Conservation (phyloP, 1,284 basidiomycete genomes). For the Mycena sp. region DNA sequence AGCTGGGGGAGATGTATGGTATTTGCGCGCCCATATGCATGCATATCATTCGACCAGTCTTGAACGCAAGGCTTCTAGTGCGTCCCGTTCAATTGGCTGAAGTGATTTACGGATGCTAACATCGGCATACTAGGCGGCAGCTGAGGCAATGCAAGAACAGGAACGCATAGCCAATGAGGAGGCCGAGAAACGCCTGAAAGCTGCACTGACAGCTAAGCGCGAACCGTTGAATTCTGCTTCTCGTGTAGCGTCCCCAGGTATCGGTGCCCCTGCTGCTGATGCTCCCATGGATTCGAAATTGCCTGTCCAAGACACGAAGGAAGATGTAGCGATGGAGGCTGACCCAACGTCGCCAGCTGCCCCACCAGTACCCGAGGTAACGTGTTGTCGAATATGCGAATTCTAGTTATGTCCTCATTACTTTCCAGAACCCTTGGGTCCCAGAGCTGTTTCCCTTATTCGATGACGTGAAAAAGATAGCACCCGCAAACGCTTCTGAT, state of each 20-base stretch:
- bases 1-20: constrained; percentile 79
- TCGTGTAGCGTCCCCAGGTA: constrained; percentile 67
- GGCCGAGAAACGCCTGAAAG: constrained; percentile 79
- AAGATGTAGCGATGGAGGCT: constrained; percentile 65
- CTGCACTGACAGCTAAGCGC: constrained; percentile 73
- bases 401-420: background rate
- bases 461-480: constrained; percentile 73
- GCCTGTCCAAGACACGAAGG: constrained; percentile 45
- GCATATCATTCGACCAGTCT: constrained; percentile 88
- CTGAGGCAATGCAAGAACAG: constrained; percentile 68
- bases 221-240: constrained; percentile 69
- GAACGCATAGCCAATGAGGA: constrained; percentile 75
- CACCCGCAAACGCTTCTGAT: constrained; percentile 70
- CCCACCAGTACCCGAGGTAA: constrained; percentile 47
- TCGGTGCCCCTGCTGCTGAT: constrained; percentile 48
- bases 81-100: constrained; percentile 33
- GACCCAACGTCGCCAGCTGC: constrained; percentile 26
- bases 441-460: constrained; percentile 76
- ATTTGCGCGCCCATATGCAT: constrained; percentile 88
- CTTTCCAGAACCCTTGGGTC: constrained; percentile 75
- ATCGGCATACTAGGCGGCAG: constrained; percentile 54
- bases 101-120: constrained; percentile 8
- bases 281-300: constrained; percentile 40
- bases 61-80: constrained; percentile 73
- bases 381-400: background rate